These are phyloP conservation scores for Aspergillus tamarii DNA, from an alignment of 2,329 filamentous ascomycete species.

Conservation along the genomic window DNA sequence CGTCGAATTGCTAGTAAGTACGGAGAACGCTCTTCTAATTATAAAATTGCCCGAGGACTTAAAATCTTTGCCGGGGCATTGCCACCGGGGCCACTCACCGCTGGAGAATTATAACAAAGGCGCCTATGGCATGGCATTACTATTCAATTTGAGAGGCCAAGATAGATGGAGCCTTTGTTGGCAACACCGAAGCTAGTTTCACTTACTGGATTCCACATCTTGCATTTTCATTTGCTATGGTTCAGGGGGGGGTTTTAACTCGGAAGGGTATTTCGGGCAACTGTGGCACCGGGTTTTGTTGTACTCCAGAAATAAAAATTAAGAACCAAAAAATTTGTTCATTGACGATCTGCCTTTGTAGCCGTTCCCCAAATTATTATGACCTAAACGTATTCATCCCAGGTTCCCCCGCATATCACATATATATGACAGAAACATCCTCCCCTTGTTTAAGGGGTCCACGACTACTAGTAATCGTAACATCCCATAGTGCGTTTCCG, in stretches of 20 bases:
- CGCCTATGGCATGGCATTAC: background rate
- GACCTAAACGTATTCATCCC: background rate
- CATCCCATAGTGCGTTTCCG: background rate
- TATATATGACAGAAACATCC: background rate
- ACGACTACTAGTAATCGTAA: background rate
- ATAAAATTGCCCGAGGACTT: background rate
- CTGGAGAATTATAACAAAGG: background rate
- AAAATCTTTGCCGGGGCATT: constrained; percentile 1
- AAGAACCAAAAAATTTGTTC: background rate
- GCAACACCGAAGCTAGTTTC: constrained; percentile 1
- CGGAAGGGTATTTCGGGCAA: background rate
- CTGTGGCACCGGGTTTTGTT: background rate
- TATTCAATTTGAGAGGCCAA: background rate
- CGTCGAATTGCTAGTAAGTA: background rate
- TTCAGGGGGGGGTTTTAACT: background rate
- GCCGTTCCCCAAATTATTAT: background rate
- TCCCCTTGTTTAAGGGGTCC: background rate
- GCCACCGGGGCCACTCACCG: background rate
- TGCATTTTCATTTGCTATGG: background rate
- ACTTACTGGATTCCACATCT: background rate
- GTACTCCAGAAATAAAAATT: background rate
- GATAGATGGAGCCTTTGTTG: constrained; percentile 7
- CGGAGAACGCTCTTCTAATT: background rate
- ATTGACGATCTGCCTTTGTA: background rate
- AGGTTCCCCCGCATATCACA: background rate